Evolutionary conservation across 2,329 filamentous ascomycete genomes (phyloP), one percentile per base, ranked within the genome.

Genomic region (Hirsutella thompsonii): DNA sequence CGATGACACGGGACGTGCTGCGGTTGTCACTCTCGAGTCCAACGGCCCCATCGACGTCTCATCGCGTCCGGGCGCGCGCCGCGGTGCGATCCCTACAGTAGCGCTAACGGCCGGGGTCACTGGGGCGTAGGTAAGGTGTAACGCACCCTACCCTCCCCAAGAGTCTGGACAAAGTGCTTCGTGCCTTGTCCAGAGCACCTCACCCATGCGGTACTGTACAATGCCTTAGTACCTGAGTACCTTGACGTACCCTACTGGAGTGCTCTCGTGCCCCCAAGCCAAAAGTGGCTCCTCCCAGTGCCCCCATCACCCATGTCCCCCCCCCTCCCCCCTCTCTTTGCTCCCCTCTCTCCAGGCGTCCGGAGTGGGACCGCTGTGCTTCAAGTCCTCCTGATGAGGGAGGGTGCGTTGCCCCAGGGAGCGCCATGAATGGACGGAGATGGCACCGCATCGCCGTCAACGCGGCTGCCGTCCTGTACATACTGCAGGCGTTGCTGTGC

Each of bases 71-170:
- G 38, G 38, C 39, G 26, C 36, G 23, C 29, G 23, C 36, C 29
- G 38, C 46, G 39, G 37, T 47, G 45, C 43, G 42, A 46, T 46
- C 45, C 42, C 43, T 44, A 46, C 46, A 44, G 42, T 30, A 39
- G 46, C 46, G 46, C 44, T 40, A 44, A 42, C 36, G 36, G 35
- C 28, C 42, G 23, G 23, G 23, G 23, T 26, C 23, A 26, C 23
- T 26, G 23, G 23, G 23, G 23, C 23, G 23, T 26, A 11, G 23
- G 6, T 11, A 6, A 6, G 23, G 23, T 6, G 23, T 6, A 6
- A 26, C 23, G 6, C 23, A 6, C 23, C 23, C 11, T 11, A 26
- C 11, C 23, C 11, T 11, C 23, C 23, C 6, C 6, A 26, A 11
- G 23, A 26, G 23, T 26, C 6, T 26, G 11, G 6, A 26, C 6